Evolutionary conservation across 2,329 filamentous ascomycete genomes (phyloP), one percentile per base, ranked within the genome.

Genomic region (Didymosphaeria variabile): DNA sequence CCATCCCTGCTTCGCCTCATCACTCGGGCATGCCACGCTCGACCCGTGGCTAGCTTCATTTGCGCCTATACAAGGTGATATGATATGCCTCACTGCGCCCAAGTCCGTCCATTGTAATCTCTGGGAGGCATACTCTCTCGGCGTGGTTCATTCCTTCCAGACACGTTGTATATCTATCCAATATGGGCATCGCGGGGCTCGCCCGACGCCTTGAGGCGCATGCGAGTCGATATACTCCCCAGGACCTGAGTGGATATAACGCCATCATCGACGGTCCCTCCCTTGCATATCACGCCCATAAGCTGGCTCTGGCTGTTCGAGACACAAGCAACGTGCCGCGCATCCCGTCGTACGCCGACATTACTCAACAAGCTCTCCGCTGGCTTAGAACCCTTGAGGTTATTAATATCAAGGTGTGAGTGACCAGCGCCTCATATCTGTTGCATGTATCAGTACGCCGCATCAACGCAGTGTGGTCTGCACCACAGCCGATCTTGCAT

Each of bases 251-350:
- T 49, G 72, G 70, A 13, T 73, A 71, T 49, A 58, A 62, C 3
- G 75, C 72, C 23, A 66, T 88, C 47, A 87, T 97, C 58, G 93
- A 97, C 73, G 93, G 93, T 0, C 93, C 93, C 5, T 89, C 88
- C 2, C 80, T 97, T 29, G 91, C 92, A 1, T 91, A 94, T 74
- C 86, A 92, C 74, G 81, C 94, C 44, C 88, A 91, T 62, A 72
- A 68, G 40, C 57, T 73, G 49, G 81, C 87, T 54, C 78, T 87
- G 19, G 31, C 60, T 61, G 19, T 71, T 76, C 21, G 77, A 77
- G 42, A 60, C 51, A 63, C 62, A 76, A 40, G 59, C 52, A 64
- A 64, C 46, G 63, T 61, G 17, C 52, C 64, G 4, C 65, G 63
- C 57, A 60, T 74, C n/a, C 73, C 75, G 29, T 52, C 79, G 42